These are phyloP conservation scores for Martensiomyces pterosporus DNA, from an alignment of 192 early-diverging fungal genomes.

Conservation along the genomic window DNA sequence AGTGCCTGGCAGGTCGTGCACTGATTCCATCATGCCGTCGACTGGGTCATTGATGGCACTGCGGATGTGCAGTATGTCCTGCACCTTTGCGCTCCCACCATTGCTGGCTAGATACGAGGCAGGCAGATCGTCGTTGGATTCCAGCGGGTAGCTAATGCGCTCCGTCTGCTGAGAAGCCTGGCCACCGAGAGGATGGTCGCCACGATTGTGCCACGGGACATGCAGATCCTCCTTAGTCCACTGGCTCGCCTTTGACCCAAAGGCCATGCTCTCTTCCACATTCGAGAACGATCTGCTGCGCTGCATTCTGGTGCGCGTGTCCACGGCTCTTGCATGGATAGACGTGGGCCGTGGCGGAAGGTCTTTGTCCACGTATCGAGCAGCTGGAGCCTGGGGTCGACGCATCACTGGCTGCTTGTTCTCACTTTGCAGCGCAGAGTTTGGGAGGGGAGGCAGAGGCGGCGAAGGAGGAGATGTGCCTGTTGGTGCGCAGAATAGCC, in stretches of 20 bases:
- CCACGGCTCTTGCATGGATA: not conserved
- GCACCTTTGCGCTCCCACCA: too few species aligned
- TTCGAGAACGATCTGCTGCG: slow-evolving; percentile 36
- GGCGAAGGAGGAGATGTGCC: not conserved
- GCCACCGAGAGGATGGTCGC: slow-evolving; percentile 1
- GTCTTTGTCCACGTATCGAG: slow-evolving; percentile 17
- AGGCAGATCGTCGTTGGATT: too few species aligned
- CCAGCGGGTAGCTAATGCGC: slow-evolving; percentile 10
- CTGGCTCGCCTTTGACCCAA: slow-evolving; percentile 1
- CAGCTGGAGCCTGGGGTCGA: not conserved
- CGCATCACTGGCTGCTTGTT: not conserved
- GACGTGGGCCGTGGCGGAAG: slow-evolving; percentile 19
- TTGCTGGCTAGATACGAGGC: too few species aligned
- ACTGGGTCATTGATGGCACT: too few species aligned
- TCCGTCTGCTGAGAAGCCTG: not conserved
- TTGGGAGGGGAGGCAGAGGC: slow-evolving; percentile 1
- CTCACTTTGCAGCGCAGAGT: too few species aligned
- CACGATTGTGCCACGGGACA: slow-evolving; percentile 7
- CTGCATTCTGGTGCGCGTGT: slow-evolving; percentile 10
- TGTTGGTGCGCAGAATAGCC: slow-evolving; percentile 24
- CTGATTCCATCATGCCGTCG: too few species aligned
- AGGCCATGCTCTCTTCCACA: slow-evolving; percentile 5
- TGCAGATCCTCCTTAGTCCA: slow-evolving; percentile 8
- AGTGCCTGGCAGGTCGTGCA: too few species aligned
- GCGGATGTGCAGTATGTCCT: too few species aligned